Base-by-base conservation (phyloP, 768 basidiomycete species). In the Macrolepiota dolichaula region DNA sequence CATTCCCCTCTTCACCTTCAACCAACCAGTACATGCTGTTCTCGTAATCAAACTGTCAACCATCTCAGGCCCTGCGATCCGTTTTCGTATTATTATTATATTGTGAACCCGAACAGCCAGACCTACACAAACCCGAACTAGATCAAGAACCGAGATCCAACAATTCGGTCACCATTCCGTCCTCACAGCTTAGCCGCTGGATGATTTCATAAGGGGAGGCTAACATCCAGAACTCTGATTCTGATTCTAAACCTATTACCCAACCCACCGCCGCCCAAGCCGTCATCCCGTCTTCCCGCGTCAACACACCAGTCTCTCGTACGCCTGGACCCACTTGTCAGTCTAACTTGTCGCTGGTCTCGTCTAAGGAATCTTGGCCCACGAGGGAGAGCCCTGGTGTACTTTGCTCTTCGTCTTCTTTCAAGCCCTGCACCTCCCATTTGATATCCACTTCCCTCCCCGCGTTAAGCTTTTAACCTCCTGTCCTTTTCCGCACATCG, bases 151-250 rank as follows among this genome's bases (percentile, higher is more conserved):
- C 32, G 12, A 49, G 47, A 49, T 49, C 47, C 25, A 49, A 24
- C 19, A 24, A 24, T 49, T 49, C 22, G 47, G 47, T 49, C 52
- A 22, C 52, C 52, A 53, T 27, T 53, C 51, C 42, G 19, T n/a
- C 17, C 17, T 44, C 19, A 17, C 42, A 49, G 25, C n/a, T 47
- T 36, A 47, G 46, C 24, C 42, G 55, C 55, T 36, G 19, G 17
- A 35, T 57, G 55, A 47, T 57, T 57, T 57, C 55, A 57, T 57
- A 47, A 49, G 42, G 55, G 46, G 46, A 49, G 27, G 27, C 46
- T 32, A 47, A 46, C 55, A 17, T 57, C 55, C 12, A 24, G 55
- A 55, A 57, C 22, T 22, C 44, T 46, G 40, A 55, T 24, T 13
- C 44, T 12, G 51, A 52, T 52, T 32, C 38, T 44, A 10, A 17